Conservation (phyloP, 306 rosid species). For the Cyamopsis tetragonoloba region DNA sequence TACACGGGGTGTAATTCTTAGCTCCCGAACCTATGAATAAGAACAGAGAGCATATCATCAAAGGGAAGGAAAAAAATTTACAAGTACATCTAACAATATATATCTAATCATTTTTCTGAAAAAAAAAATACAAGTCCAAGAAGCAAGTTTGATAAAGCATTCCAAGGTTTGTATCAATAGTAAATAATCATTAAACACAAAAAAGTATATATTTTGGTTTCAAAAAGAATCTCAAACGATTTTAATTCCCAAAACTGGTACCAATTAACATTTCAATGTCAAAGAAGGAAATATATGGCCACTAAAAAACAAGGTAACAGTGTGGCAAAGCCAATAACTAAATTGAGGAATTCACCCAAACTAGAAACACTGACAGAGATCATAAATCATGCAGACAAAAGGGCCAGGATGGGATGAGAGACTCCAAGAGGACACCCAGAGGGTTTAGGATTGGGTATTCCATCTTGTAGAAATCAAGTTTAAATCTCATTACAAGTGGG, state of each 20-base stretch:
- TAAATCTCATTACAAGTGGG: slow-evolving; percentile 3
- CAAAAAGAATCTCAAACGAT: neutral
- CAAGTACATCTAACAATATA: neutral
- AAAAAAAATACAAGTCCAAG: neutral
- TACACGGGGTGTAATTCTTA: slow-evolving; percentile 82
- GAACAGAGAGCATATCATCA: slow-evolving; percentile 26
- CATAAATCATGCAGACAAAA: slow-evolving; percentile 12
- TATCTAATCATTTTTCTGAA: neutral
- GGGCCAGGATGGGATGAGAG: neutral
- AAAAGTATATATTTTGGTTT: neutral
- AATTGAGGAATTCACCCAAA: neutral
- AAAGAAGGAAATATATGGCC: slow-evolving; percentile 7
- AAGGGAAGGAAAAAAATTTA: neutral
- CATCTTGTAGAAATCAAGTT: slow-evolving; percentile 12
- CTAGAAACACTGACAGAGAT: neutral
- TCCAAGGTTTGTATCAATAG: neutral
- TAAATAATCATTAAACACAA: slow-evolving; percentile 5
- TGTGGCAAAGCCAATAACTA: slow-evolving; percentile 3
- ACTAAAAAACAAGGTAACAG: slow-evolving; percentile 5
- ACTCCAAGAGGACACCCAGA: neutral
- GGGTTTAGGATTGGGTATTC: neutral
- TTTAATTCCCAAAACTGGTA: slow-evolving; percentile 5
- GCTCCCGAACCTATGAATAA: slow-evolving; percentile 55
- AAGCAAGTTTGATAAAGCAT: slow-evolving; percentile 2
- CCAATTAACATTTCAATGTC: neutral